Base-by-base conservation (phyloP, 176 grass and related monocot species). In the Oryza meridionalis region DNA sequence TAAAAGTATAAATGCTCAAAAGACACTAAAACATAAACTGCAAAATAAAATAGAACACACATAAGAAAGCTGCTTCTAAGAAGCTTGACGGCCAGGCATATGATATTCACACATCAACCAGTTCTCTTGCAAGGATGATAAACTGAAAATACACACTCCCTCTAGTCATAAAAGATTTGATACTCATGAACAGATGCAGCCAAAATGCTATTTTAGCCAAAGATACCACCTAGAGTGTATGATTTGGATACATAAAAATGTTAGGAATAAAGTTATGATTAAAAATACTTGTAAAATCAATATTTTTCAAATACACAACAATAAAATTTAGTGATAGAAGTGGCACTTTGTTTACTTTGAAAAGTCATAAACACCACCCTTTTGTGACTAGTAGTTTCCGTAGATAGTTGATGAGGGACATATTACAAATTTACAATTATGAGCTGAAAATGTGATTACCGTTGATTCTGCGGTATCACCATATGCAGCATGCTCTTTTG, bases 401-500 rank as follows among this genome's bases (percentile, higher is more conserved):
- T 46, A 68, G 78, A 31, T 19, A 21, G 78, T 78, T 55, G 50
- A 78, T 83, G 47, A 82, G n/a, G 67, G 66, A 86, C 59, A 26
- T 55, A 44, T 77, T 82, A 71, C 37, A 65, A 64, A 40, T 72
- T 55, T 69, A 73, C 16, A 61, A 21, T 24, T 69, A 35, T 72
- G 16, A 82, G 59, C 63, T 65, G 73, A 14, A 21, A 67, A 76
- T 70, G 45, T 29, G 31, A 73, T 82, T 89, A 96, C 94, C 90
- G 43, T 85, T 51, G 96, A 98, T 88, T 94, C 93, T 85, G 81
- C 87, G 16, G 91, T 87, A 79, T 95, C 96, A 84, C 96, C 96
- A 90, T 91, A 98, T 26, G 83, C 70, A 85, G 96, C 91, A 82
- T 93, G 93, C 76, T 93, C 92, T 76, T 98, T 98, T 2, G 96